Evolutionary conservation across 1,284 basidiomycete genomes (phyloP), one percentile per base, ranked within the genome.

Genomic region (Papiliotrema nemorosa): DNA sequence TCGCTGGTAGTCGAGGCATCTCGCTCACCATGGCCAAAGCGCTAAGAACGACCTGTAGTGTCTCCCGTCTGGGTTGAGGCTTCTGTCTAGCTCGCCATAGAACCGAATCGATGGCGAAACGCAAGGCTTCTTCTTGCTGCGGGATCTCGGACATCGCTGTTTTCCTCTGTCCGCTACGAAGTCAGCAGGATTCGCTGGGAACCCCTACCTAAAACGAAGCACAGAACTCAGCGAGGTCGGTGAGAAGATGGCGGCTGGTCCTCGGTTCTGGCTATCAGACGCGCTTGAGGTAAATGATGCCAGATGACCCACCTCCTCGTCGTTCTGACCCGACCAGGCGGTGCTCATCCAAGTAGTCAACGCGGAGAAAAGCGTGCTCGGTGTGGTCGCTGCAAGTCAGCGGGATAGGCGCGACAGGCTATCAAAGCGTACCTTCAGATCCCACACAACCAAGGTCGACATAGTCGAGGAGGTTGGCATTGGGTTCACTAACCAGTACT

Each of bases 91-190:
- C 59, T 5, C 39, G 38, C 63, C 61, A 68, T 10, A 68, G 47
- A 0, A 54, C 54, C 7, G 58, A 49, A 25, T 58, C 40, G 9
- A 59, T 55, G 3, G 64, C 57, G 41, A 66, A 64, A 14, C 43
- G 46, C 39, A 70, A 55, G 10, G 66, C 63, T 21, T 62, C 61
- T 35, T 67, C 61, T 53, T 66, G 62, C 27, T 56, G 53, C 20
- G 60, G 53, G 5, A 70, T 63, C 38, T 66, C 55, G 9, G 53
- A 48, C 58, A 70, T 56, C 10, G 60, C 58, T 3, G 59, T 56
- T 5, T 42, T 29, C 37, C 59, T 54, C 7, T 53, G 48, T 5
- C 41, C 47, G 31, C 61, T 64, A 53, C 43, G 10, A n/a, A 41
- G 33, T 62, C 52, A 38, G 60, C 52, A 40, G 3, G 25, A 3